phyloP scores from a whole-genome alignment of 306 rosid species.

The Cucumis sativus region Cucumber_9930_V3 NC_026659.2:11009001-11009500 shows the following conservation, averaged over 20 bases:
- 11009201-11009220: no score
- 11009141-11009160: no score
- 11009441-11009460: background rate
- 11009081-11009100: slow-evolving; percentile 1
- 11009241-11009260: slow-evolving; percentile 48
- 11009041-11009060: no score
- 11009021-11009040: no score
- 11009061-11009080: no score
- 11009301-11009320: background rate
- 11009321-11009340: background rate
- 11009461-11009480: background rate
- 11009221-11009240: no score
- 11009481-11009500: background rate
- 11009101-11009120: no score
- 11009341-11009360: background rate
- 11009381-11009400: background rate
- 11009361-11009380: background rate
- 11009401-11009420: background rate
- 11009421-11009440: background rate
- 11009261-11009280: slow-evolving; percentile 3
- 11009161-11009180: no score
- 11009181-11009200: no score
- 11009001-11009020: no score
- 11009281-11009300: background rate
- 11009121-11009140: no score